phyloP scores from a whole-genome alignment of 2,329 filamentous ascomycete genomes.

The Boeremia lycopersici region DNA sequence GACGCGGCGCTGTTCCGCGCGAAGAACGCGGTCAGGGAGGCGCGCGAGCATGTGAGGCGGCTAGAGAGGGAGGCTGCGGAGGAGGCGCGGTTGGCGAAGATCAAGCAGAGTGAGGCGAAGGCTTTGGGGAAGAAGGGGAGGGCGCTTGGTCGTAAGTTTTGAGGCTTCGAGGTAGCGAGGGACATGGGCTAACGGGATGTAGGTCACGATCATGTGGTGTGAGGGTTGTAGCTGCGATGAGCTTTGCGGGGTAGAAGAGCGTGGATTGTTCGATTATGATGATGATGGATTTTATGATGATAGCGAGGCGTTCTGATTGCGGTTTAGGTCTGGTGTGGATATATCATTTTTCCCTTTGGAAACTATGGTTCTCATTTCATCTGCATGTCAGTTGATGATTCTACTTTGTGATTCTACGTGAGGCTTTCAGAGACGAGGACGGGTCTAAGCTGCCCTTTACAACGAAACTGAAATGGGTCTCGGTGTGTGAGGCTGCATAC shows the following conservation, averaged over 20 bases:
- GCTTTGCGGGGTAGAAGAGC: too few species aligned
- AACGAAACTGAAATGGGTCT: too few species aligned
- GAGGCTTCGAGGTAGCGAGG: background rate
- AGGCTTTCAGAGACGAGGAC: too few species aligned
- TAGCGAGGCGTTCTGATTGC: too few species aligned
- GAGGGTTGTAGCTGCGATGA: background rate
- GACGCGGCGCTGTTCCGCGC: constrained; percentile 67
- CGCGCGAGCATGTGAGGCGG: constrained; percentile 66
- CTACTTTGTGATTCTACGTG: too few species aligned
- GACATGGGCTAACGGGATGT: background rate
- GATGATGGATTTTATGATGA: background rate
- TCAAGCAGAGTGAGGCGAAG: constrained; percentile 70
- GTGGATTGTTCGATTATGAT: too few species aligned
- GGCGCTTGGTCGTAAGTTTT: constrained; percentile 68
- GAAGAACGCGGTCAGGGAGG: constrained; percentile 64
- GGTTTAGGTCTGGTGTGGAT: too few species aligned
- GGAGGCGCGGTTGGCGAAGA: constrained; percentile 63
- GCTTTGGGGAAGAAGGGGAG: constrained; percentile 72
- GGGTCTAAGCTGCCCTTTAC: too few species aligned
- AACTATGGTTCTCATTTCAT: too few species aligned
- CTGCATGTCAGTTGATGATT: too few species aligned
- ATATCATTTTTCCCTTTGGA: too few species aligned
- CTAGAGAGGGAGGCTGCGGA: constrained; percentile 67
- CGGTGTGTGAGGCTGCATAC: too few species aligned
- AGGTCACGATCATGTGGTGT: constrained; percentile 22